phyloP scores from a whole-genome alignment of 2,329 filamentous ascomycete species.

The Neopestalotiopsis sp. region DNA sequence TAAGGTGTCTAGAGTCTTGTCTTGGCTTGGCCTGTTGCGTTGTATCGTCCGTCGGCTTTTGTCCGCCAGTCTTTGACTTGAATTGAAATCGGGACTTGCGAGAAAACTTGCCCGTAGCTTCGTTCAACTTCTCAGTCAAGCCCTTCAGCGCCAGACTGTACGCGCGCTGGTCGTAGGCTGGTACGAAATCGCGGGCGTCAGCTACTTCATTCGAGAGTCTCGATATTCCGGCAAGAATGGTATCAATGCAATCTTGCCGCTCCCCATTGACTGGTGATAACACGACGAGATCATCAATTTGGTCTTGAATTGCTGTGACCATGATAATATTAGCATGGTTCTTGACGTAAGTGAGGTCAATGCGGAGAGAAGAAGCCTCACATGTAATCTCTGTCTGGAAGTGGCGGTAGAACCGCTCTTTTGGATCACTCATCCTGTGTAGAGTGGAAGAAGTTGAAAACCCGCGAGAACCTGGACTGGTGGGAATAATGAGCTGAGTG shows the following conservation, averaged over 20 bases:
- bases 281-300: slow-evolving; percentile 71
- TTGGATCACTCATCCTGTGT: slow-evolving; percentile 54
- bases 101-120: slow-evolving; percentile 68
- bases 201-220: slow-evolving; percentile 83
- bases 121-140: slow-evolving; percentile 78
- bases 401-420: slow-evolving; percentile 83
- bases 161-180: slow-evolving; percentile 86
- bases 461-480: neutral
- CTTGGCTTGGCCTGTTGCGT: neutral
- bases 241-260: slow-evolving; percentile 79
- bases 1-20: neutral
- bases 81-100: slow-evolving; percentile 87
- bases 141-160: slow-evolving; percentile 86
- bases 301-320: slow-evolving; percentile 71
- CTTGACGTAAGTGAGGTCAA: neutral
- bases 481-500: slow-evolving; percentile 15
- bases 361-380: slow-evolving; percentile 42
- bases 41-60: slow-evolving; percentile 28
- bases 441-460: neutral
- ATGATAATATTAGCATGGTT: neutral
- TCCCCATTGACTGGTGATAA: slow-evolving; percentile 71
- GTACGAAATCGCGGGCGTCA: slow-evolving; percentile 81
- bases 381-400: slow-evolving; percentile 78
- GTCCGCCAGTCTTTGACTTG: slow-evolving; percentile 60
- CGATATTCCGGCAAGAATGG: slow-evolving; percentile 79